Base-by-base conservation (phyloP, 768 basidiomycete species). In the Leccinum disarticulatum region DNA sequence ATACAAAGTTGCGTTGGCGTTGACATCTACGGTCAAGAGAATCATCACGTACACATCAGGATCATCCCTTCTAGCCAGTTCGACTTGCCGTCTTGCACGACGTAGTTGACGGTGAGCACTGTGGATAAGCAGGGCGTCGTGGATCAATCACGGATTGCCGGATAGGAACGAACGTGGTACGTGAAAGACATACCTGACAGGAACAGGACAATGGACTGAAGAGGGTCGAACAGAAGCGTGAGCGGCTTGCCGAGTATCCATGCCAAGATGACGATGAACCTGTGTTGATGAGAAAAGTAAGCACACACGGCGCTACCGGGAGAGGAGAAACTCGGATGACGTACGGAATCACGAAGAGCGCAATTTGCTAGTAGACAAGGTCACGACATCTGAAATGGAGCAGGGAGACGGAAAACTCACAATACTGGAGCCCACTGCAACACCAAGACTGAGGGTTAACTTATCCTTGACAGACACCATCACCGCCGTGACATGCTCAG, bases 11-110 rank as follows among this genome's bases (percentile, higher is more conserved):
- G 31, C 2, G 6, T 33, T 28, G 19, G 9, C 14, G 10, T 35
- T 3, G 25, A 33, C 3, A 27, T n/a, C 11, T 35, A 15, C 13
- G 4, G 11, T 5, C 5, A 31, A 9, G 22, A 35, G 22, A 38
- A 15, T 9, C 28, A 66, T 43, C n/a, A 43, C 77, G 52, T 63
- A 83, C 87, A 85, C 58, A 92, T 83, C n/a, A 93, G 79, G 57
- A 92, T 86, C 65, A 86, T 73, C 25, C 92, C 93, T 73, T 96
- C 94, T n/a, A 97, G 79, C 87, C 94, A 97, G 72, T 95, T 96
- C 30, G 88, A 91, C 69, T 86, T 90, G 13, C 93, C 93, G 65
- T 97, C 95, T 52, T 85, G 82, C 6, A 95, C 83, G 22, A 88
- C 87, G 67, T 91, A 92, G 68, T 90, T 91, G 73, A 96, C 91